These are phyloP conservation scores for Solidago caesia DNA, from an alignment of 129 eudicot species.

Conservation along the genomic window DNA sequence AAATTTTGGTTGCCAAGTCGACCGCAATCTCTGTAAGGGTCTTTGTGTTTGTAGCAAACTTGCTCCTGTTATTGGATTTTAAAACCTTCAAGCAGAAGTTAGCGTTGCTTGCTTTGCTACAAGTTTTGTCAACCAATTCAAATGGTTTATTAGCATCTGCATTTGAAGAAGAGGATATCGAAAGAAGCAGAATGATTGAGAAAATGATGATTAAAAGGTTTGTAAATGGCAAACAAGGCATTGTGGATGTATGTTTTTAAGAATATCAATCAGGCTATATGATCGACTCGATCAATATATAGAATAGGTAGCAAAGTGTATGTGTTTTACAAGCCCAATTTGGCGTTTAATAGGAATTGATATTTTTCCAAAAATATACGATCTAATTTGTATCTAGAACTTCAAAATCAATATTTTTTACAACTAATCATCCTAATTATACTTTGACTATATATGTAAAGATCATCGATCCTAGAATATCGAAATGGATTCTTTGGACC, in stretches of 20 bases:
- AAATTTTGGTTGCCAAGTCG: not conserved
- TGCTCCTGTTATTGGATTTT: constrained; percentile 14
- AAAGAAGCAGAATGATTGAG: not conserved
- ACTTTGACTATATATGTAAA: too few species aligned
- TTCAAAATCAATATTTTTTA: too few species aligned
- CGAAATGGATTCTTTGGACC: too few species aligned
- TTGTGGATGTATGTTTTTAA: not conserved
- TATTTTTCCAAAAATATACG: not conserved
- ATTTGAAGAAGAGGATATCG: not conserved
- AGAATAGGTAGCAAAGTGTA: not conserved
- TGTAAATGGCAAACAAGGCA: constrained; percentile 8
- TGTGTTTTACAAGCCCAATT: not conserved
- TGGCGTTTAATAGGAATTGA: not conserved
- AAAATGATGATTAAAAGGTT: not conserved
- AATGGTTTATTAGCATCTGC: not conserved
- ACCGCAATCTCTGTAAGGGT: constrained; percentile 18
- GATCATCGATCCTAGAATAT: too few species aligned
- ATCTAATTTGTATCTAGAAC: too few species aligned
- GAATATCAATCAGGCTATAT: not conserved
- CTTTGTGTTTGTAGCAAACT: constrained; percentile 3
- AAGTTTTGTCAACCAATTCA: constrained; percentile 16
- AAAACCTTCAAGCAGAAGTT: constrained; percentile 20
- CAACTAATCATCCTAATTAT: too few species aligned
- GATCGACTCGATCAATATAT: too few species aligned
- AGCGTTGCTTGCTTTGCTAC: constrained; percentile 1